Base-by-base conservation (phyloP, 2,329 filamentous ascomycete species). In the Neonectria coccinea region DNA sequence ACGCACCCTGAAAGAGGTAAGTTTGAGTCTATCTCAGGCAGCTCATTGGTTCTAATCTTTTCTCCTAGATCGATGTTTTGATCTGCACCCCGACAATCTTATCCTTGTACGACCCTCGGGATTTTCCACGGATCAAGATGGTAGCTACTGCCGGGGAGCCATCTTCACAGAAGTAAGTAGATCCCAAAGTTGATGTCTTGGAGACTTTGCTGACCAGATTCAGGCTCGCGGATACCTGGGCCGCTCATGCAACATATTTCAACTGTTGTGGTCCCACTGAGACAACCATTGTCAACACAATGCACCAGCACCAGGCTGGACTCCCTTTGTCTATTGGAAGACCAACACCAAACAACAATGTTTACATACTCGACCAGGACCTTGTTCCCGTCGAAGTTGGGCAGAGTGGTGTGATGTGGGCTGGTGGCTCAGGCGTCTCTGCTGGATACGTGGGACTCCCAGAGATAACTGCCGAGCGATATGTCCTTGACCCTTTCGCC, bases 231-330 rank as follows among this genome's bases (percentile, higher is more conserved):
- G 86, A 88, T 63, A 75, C 83, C 14, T 88, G 86, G 86, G 82
- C 84, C 3, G 76, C 80, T 3, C 74, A 80, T 48, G 76, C 78
- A 11, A 80, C 76, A 1, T 85, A 85, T 68, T 85, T 78, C 78
- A 89, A 88, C 75, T 84, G 85, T 69, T 89, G 86, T 68, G 87
- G 87, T 2, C 86, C 87, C 0, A 88, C 87, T 0, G 87, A 89
- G 71, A 85, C 86, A 7, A 88, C 84, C 2, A 86, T 89, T 47
- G 80, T 88, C 58, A 88, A 88, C 74, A 86, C 86, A 1, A 84
- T 85, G 73, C 70, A 73, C 33, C 42, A 20, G 3, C 70, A 72
- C 27, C 45, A 61, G 45, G 79, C 84, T 54, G 76, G 76, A 18
- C 84, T 87, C 18, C 76, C 78, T 4, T 74, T 89, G 2, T 83